Evolutionary conservation across 2,329 filamentous ascomycete species (phyloP), one percentile per base, ranked within the genome.

Genomic region (Zalaria obscura): DNA sequence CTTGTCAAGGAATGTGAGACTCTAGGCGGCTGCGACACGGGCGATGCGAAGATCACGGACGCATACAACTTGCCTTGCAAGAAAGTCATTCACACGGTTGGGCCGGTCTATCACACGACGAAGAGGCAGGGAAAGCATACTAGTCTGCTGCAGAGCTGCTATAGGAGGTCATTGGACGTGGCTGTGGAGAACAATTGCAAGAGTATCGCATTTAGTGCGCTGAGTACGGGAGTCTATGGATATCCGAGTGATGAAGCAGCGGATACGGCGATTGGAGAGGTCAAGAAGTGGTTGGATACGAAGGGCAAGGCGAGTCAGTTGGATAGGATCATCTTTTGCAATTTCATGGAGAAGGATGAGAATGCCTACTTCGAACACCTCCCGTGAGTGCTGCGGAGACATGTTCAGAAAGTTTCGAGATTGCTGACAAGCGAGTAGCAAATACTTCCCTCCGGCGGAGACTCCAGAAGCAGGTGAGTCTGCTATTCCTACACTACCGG

Each of bases 171-270:
- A 50, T 61, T 96, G 44, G 65, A 81, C 52, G 57, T 93, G n/a
- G 87, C 87, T 0, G 77, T 76, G 0, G 60, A 76, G 40, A 70
- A 80, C 41, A 70, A 68, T 1, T 73, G 83, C 52, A 74, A 70
- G 55, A 84, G 74, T 36, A 70, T 96, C 42, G 91, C 85, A 0
- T 95, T 98, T 52, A 77, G 80, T 34, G 80, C 77, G 18, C 72
- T 96, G 45, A 93, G 87, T 55, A 95, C 89, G 1, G 91, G 89
- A 0, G 60, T 94, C 1, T 96, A 94, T 56, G 85, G 85, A 1
- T 96, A 93, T 56, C 89, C 89, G 0, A 83, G 76, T 51, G 48
- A 56, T 1, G 72, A 78, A 34, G 91, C 89, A 1, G 85, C 86
- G 0, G 59, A 68, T n/a, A 70, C 80, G 6, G 91, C 86, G 1